A percentile compares a stretch with the other conserved stretches of the same genome.
These are phyloP conservation scores for Friedmanniomyces simplex DNA, from an alignment of 495 filamentous ascomycete species.

Conservation along the genomic window DNA sequence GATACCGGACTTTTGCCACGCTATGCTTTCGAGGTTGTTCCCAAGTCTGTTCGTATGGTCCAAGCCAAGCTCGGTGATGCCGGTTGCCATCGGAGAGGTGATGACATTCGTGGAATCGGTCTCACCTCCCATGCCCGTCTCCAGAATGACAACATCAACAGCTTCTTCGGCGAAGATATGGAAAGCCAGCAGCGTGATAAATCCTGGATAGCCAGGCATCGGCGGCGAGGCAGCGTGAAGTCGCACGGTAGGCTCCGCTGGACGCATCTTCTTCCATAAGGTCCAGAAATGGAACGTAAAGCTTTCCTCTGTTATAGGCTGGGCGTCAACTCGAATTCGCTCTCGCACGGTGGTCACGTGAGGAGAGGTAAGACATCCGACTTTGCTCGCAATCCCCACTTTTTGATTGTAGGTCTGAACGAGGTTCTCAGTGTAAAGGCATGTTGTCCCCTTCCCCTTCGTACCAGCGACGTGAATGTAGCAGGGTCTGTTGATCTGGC, in stretches of 20 bases:
- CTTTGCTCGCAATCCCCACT: constrained; percentile 13
- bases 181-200: constrained; percentile 36
- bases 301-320: constrained; percentile 13
- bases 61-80: constrained; percentile 18
- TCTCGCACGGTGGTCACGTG: constrained; percentile 11
- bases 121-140: constrained; percentile 18
- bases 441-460: constrained; percentile 43
- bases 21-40: constrained; percentile 18
- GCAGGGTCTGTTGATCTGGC: constrained; percentile 19
- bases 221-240: background rate
- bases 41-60: constrained; percentile 18
- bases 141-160: constrained; percentile 17
- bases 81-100: constrained; percentile 13
- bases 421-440: constrained; percentile 36
- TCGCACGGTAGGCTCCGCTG: background rate
- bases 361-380: constrained; percentile 21
- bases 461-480: constrained; percentile 40
- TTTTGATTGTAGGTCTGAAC: constrained; percentile 24
- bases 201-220: constrained; percentile 37
- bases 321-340: constrained; percentile 19
- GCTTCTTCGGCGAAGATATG: constrained; percentile 15
- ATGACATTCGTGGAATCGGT: constrained; percentile 20
- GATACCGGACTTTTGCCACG: constrained; percentile 24
- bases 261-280: background rate
- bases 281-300: constrained; percentile 19